These are phyloP conservation scores for Cyclotella choctawhatcheeana DNA, from an alignment of 108 stramenopile species.

Conservation along the genomic window DNA sequence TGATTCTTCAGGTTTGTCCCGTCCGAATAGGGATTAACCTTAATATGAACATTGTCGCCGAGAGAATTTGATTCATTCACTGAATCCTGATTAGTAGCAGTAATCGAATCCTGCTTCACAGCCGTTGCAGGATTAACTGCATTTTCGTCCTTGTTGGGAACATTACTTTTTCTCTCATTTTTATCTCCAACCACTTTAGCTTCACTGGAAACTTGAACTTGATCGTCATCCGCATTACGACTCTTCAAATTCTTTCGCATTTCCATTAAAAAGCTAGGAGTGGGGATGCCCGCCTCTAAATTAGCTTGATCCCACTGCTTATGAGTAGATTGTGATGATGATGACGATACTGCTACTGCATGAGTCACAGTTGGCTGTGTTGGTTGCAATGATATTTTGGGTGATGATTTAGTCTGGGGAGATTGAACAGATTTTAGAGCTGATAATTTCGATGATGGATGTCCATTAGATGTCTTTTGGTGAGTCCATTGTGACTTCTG, in stretches of 20 bases:
- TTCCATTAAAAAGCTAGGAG: constrained; percentile 31
- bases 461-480: too few species aligned
- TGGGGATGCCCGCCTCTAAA: constrained; percentile 43
- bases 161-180: background rate
- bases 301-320: constrained; percentile 10
- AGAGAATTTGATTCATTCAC: too few species aligned
- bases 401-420: too few species aligned
- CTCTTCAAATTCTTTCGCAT: constrained; percentile 43
- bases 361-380: background rate
- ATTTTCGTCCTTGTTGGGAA: background rate
- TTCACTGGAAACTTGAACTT: background rate
- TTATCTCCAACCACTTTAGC: background rate
- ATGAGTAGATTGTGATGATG: background rate
- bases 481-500: too few species aligned
- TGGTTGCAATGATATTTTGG: background rate
- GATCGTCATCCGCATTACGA: too few species aligned
- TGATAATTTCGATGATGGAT: too few species aligned
- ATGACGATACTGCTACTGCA: background rate
- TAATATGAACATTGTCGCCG: too few species aligned
- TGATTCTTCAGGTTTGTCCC: background rate
- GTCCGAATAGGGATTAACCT: too few species aligned
- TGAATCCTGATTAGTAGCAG: too few species aligned
- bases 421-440: too few species aligned
- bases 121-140: background rate
- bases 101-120: too few species aligned